Percentiles rank a stretch among this genome's conserved stretches.
These are phyloP conservation scores for Crotalaria pallida DNA, from an alignment of 306 rosid species.

Conservation along the genomic window DNA sequence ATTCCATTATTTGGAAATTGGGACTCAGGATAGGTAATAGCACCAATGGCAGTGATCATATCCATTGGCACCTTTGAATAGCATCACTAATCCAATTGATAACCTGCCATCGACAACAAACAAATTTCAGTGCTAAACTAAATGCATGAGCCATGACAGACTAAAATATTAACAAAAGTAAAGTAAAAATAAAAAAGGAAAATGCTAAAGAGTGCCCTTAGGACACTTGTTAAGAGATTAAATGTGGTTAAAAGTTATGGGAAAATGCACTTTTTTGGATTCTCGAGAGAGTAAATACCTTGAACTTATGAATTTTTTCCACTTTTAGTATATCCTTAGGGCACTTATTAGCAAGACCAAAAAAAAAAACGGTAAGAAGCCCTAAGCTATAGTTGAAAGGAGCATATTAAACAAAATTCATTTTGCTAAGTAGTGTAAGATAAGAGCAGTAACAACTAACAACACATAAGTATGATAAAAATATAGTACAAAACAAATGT, in stretches of 20 bases:
- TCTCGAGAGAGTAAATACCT: too few species aligned
- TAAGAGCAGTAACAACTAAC: not conserved
- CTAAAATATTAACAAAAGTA: not conserved
- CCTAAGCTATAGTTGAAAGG: not conserved
- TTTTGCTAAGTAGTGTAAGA: not conserved
- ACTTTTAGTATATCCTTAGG: too few species aligned
- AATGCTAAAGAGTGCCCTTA: too few species aligned
- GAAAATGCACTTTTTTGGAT: too few species aligned
- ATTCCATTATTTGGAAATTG: conserved; percentile 63
- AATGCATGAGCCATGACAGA: not conserved
- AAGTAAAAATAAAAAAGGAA: too few species aligned
- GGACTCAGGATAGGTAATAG: conserved; percentile 62
- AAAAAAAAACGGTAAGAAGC: not conserved
- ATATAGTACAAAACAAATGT: not conserved
- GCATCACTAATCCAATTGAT: conserved; percentile 54
- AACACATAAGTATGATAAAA: not conserved
- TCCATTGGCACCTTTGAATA: conserved; percentile 53
- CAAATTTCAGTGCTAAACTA: not conserved
- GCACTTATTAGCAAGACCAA: too few species aligned
- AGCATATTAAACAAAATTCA: not conserved
- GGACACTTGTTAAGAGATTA: too few species aligned
- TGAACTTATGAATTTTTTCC: too few species aligned
- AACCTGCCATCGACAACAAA: conserved; percentile 38
- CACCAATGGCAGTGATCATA: conserved; percentile 79
- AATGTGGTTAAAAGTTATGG: too few species aligned